Percentiles rank a stretch among this genome's conserved stretches.
phyloP scores from a whole-genome alignment of 192 early-diverging fungal species.

The Backusella westeae region DNA sequence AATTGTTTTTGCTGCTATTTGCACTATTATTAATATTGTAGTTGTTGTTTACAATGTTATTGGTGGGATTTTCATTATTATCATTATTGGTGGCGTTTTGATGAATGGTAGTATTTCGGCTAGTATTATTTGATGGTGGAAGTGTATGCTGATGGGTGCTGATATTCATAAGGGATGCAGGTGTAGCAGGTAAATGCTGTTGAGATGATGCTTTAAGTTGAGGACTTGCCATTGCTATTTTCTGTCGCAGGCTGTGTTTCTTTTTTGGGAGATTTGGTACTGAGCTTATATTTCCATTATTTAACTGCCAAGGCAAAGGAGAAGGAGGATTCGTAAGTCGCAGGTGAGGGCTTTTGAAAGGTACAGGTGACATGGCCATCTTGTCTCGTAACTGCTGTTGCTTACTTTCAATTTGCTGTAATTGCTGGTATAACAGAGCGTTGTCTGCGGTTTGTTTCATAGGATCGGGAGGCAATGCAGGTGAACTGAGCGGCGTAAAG shows the following conservation, averaged over 20 bases:
- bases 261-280: not conserved
- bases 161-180: constrained; percentile 63
- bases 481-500: constrained; percentile 61
- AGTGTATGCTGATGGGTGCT: constrained; percentile 1
- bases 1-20: not conserved
- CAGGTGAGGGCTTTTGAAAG: not conserved
- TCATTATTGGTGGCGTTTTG: not conserved
- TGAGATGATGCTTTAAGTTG: constrained; percentile 11
- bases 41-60: not conserved
- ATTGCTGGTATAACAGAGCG: constrained; percentile 17
- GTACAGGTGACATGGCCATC: not conserved
- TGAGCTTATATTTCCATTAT: not conserved
- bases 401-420: constrained; percentile 14
- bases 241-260: constrained; percentile 11
- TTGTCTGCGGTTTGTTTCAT: not conserved
- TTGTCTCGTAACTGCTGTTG: not conserved
- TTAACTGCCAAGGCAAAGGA: not conserved
- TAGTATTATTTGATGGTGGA: not conserved
- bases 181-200: constrained; percentile 55
- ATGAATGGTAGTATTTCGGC: not conserved
- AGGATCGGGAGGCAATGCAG: constrained; percentile 46
- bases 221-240: constrained; percentile 18
- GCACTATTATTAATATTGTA: not conserved
- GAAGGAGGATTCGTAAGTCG: not conserved
- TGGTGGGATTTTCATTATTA: not conserved